phyloP scores from a whole-genome alignment of 2,329 filamentous ascomycete genomes.

The Sphaerostilbella broomeana region DNA sequence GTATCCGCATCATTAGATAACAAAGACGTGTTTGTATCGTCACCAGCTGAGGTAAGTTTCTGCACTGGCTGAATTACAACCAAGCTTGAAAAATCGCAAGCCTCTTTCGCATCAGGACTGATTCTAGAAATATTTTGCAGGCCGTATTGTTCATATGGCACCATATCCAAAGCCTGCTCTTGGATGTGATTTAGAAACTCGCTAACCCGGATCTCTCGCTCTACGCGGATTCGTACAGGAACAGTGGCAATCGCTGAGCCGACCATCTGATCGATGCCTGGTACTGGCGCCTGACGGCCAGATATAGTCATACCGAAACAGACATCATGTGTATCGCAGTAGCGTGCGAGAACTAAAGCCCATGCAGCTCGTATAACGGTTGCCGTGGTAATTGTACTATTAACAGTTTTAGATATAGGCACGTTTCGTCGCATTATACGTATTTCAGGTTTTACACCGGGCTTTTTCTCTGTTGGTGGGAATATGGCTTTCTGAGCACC shows the following conservation, averaged over 20 bases:
- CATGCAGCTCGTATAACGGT: constrained; percentile 21
- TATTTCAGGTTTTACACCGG: background rate
- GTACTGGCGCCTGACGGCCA: constrained; percentile 23
- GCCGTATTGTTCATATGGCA: constrained; percentile 18
- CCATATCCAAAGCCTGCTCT: constrained; percentile 4
- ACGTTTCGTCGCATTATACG: background rate
- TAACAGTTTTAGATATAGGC: background rate
- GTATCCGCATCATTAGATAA: background rate
- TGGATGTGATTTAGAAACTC: constrained; percentile 15
- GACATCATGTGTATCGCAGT: constrained; percentile 18
- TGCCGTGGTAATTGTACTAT: constrained; percentile 13
- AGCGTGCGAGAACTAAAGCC: constrained; percentile 19
- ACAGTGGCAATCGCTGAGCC: constrained; percentile 27
- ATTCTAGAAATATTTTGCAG: constrained; percentile 17
- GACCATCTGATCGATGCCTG: constrained; percentile 20
- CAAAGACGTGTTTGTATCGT: too few relatives aligned
- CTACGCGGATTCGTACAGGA: constrained; percentile 18
- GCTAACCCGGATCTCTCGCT: constrained; percentile 6
- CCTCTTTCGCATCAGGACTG: constrained; percentile 12
- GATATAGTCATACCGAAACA: constrained; percentile 23
- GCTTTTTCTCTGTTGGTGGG: background rate
- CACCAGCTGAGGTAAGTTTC: background rate
- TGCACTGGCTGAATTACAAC: constrained; percentile 21
- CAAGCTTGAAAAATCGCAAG: constrained; percentile 23
- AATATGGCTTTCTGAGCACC: constrained; percentile 8